Conservation (phyloP, 2,329 filamentous ascomycete species). For the Botrytis galanthina region DNA sequence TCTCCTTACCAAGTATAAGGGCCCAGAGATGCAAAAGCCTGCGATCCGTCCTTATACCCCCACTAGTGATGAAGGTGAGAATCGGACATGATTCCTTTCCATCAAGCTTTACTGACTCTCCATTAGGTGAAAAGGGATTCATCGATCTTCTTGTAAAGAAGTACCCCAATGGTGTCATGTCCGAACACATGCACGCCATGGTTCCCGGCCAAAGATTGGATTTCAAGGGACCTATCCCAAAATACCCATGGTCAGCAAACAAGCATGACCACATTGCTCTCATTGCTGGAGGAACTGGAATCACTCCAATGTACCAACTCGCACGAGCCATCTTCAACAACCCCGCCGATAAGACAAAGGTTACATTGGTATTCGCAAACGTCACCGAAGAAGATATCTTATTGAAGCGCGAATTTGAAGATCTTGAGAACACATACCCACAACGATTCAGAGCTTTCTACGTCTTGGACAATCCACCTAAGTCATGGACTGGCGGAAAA, state of each 20-base stretch:
- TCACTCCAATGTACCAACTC: conserved; percentile 98
- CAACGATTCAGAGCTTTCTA: conserved; percentile 96
- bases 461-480: conserved; percentile 79
- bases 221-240: conserved; percentile 93
- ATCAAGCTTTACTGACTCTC: conserved; percentile 24
- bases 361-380: conserved; percentile 93
- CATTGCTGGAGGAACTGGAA: conserved; percentile 92
- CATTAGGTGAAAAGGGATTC: conserved; percentile 68
- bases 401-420: conserved; percentile 77
- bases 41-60: conserved; percentile 92
- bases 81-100: background rate
- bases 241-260: conserved; percentile 86
- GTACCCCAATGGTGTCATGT: conserved; percentile 91
- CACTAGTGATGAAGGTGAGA: conserved; percentile 74
- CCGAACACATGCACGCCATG: conserved; percentile 81
- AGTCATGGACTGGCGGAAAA: conserved; percentile 72
- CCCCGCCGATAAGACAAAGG: conserved; percentile 94
- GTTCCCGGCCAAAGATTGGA: conserved; percentile 77
- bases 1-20: conserved; percentile 88
- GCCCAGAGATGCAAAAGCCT: conserved; percentile 77
- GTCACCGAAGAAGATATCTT: conserved; percentile 87
- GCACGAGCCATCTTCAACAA: conserved; percentile 90
- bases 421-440: conserved; percentile 92
- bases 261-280: conserved; percentile 88
- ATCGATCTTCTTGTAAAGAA: conserved; percentile 89